Evolutionary conservation across 495 filamentous ascomycete genomes (phyloP), one percentile per base, ranked within the genome.

Genomic region (Cercophora newfieldiana): DNA sequence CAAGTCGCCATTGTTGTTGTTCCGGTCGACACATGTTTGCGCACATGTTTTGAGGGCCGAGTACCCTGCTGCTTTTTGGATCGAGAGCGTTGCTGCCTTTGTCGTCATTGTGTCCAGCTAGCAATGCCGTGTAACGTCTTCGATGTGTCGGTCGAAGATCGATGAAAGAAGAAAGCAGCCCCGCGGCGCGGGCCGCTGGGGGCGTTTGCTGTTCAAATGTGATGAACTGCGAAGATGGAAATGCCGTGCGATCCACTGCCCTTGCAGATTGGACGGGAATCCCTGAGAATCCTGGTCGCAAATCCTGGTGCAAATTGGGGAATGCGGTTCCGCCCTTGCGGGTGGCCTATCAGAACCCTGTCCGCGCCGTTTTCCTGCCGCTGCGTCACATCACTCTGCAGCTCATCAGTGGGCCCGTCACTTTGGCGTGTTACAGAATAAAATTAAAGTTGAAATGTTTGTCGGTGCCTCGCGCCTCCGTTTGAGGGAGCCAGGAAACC

Each of bases 11-110:
- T 57, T 57, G 28, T 57, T 30, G 54, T 29, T 30, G 28, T 30
- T 16, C 7, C 54, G 54, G 24, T 57, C 54, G 54, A 57, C 54
- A 30, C 54, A 57, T 26, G 54, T 57, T 30, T 57, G 54, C 26
- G 54, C 54, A 25, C 54, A 57, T 1, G 7, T 57, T 8, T 26
- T 6, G 24, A 57, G 54, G 54, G 12, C 54, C 5, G 7, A 29
- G 54, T 57, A 57, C 8, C 25, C 54, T 30, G 54, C 24, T 3
- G 7, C 24, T 57, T 57, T 26, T 57, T 57, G 22, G 54, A 57
- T 57, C 21, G 54, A 28, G 14, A 57, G 54, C 21, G 54, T 57
- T n/a, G 7, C 54, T 25, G 54, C 26, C 25, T 26, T 57, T 30
- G 50, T 53, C 22, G 50, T 53, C n/a, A 19, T 26, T 14, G 50